Base-by-base conservation (phyloP, 2,329 filamentous ascomycete species). In the Colletotrichum spaethianum region DNA sequence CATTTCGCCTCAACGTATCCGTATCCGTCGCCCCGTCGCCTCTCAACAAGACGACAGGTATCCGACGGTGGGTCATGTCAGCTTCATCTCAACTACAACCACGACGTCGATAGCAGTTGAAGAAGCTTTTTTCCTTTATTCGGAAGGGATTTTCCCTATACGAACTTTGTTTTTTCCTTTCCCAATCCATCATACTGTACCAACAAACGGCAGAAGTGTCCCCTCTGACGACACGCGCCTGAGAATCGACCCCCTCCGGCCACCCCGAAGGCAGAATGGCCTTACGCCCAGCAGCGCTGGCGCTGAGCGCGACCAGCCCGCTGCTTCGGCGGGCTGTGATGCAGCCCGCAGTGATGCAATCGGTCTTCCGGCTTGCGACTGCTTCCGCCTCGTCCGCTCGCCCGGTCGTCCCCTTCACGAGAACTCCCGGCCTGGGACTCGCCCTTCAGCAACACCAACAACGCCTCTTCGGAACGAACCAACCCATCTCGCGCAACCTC, bases 401-500 rank as follows among this genome's bases (percentile, higher is more conserved):
- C 44, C 46, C 64, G 33, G 57, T 16, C 14, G 60, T 36, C 11
- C 55, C 72, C 38, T 52, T 57, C 40, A 38, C 59, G 28, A 50
- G 31, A 42, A 60, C 72, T 46, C 67, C 74, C 57, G 76, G 74
- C 48, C 61, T 78, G 38, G 68, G 68, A n/a, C 68, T 70, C 31
- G 56, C 77, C 69, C 44, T 53, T 33, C 69, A 68, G 12, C 69
- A 66, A 55, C 62, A 48, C 28, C 80, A 82, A 72, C 74, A 78
- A 77, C 78, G 82, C 73, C 73, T 74, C 55, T 86, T 86, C 77
- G 83, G 85, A 70, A 82, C 81, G 33, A 79, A 82, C 9, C 85
- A 85, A 72, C 86, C 86, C 26, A 84, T 90, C 66, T 87, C 90
- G 56, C 86, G 88, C 72, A 91, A 88, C 74, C 86, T 96, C 68